These are phyloP conservation scores for Pythium aphanidermatum DNA, from an alignment of 352 stramenopile species.

Conservation along the genomic window DNA sequence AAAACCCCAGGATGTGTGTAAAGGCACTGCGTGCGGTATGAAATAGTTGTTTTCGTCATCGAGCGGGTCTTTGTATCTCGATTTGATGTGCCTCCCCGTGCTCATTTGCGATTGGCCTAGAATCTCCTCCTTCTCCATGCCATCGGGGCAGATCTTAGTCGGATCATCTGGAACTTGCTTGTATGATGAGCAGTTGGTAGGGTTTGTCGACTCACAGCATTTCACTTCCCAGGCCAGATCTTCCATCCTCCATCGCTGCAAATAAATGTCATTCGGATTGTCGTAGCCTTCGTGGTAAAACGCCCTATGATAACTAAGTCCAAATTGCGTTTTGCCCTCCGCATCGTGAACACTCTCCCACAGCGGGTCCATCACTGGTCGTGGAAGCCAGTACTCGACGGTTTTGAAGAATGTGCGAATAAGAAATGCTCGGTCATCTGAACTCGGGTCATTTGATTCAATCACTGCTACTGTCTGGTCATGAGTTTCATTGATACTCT, in stretches of 20 bases:
- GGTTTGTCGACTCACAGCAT: constrained; percentile 72
- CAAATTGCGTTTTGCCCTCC: constrained; percentile 79
- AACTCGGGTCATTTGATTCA: constrained; percentile 1
- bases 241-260: constrained; percentile 94
- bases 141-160: constrained; percentile 34
- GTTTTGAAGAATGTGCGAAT: constrained; percentile 95
- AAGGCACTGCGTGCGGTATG: constrained; percentile 77
- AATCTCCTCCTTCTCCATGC: constrained; percentile 57
- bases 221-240: constrained; percentile 90
- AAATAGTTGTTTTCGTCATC: constrained; percentile 89
- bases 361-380: constrained; percentile 94
- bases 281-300: constrained; percentile 94
- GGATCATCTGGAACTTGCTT: constrained; percentile 25
- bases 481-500: constrained; percentile 90
- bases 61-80: constrained; percentile 91
- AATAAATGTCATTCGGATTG: constrained; percentile 96
- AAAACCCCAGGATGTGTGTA: constrained; percentile 68
- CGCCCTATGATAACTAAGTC: constrained; percentile 94
- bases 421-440: constrained; percentile 69
- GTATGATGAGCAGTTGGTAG: constrained; percentile 44
- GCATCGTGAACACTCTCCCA: constrained; percentile 94
- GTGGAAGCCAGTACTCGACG: constrained; percentile 92
- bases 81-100: constrained; percentile 47
- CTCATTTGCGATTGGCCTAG: constrained; percentile 58
- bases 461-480: constrained; percentile 88